Percentiles rank a stretch among this genome's conserved stretches.
Evolutionary conservation across 2,329 filamentous ascomycete species (phyloP).

Genomic region (Pyricularia sp.): DNA sequence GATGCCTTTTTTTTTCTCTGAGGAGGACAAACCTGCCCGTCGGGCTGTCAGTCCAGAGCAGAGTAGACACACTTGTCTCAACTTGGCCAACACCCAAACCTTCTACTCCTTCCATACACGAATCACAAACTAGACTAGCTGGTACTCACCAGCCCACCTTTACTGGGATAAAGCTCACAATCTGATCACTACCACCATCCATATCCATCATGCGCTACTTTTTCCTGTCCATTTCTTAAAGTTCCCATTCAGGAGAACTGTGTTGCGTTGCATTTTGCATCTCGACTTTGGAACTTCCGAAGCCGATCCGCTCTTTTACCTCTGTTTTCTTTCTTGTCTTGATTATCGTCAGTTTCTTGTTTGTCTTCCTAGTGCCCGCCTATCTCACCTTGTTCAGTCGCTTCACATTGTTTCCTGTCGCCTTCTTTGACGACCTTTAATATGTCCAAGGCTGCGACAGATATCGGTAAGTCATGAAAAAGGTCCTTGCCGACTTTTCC

Average conservation of each 20-base stretch:
- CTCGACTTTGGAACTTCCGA: neutral
- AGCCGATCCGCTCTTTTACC: neutral
- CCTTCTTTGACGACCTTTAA: neutral
- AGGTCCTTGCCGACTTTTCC: neutral
- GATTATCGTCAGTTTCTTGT: neutral
- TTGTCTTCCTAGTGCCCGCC: neutral
- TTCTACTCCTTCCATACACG: neutral
- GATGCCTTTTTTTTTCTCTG: too few relatives aligned
- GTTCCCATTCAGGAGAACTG: neutral
- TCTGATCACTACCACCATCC: neutral
- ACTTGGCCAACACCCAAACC: neutral
- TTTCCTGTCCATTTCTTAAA: neutral
- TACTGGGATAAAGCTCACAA: neutral
- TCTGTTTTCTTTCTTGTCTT: neutral
- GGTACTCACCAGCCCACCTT: neutral
- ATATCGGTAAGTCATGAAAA: neutral
- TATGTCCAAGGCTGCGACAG: neutral
- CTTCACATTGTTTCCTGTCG: neutral
- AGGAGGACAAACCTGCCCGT: too few relatives aligned
- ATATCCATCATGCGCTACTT: neutral
- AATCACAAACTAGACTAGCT: neutral
- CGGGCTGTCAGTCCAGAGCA: too few relatives aligned
- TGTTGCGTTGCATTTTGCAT: neutral
- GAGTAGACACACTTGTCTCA: neutral
- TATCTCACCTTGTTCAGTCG: neutral